Base-by-base conservation (phyloP, 495 filamentous ascomycete species). In the Xylaria venustula region DNA sequence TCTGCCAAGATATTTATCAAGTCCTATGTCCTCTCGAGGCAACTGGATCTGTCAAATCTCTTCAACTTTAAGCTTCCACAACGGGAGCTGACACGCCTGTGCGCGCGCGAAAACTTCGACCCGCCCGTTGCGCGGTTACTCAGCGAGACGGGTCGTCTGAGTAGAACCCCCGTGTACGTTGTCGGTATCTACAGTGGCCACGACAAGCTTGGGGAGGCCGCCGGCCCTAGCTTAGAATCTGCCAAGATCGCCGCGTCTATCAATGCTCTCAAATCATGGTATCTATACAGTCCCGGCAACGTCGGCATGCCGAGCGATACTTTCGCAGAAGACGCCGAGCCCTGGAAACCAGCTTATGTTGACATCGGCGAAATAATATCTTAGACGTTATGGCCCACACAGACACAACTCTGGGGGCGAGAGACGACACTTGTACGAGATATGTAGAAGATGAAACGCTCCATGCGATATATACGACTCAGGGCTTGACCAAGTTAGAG, bases 291-390 rank as follows among this genome's bases (percentile, higher is more conserved):
- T 72, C 94, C 94, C 11, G 77, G 78, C 48, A 73, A 77, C 20
- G 84, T 86, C 14, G 80, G 83, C 40, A 80, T 97, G 48, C 94
- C 94, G 25, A 95, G 90, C 73, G 87, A 92, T 46, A 90, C 87
- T 74, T 88, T 95, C 64, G 63, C 60, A 17, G 73, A 83, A 60
- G 79, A 77, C n/a, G 81, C 81, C 58, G 76, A 73, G 54, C 78
- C 80, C 12, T 98, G 92, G 88, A 88, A 86, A 73, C 89, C 92
- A n/a, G 85, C 85, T 22, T 80, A 93, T 71, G 84, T 98, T 60
- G 94, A 98, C 80, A 79, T 87, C 64, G 94, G 94, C 34, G 94
- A 98, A 80, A 84, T 98, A 59, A 81, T 96, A 75, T 85, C 86
- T 64, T 93, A 65, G 52, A 62, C 26, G 34, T 23, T 28, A 81